Conservation (phyloP, 345 rosid species). For the Conringia planisiliqua region DNA sequence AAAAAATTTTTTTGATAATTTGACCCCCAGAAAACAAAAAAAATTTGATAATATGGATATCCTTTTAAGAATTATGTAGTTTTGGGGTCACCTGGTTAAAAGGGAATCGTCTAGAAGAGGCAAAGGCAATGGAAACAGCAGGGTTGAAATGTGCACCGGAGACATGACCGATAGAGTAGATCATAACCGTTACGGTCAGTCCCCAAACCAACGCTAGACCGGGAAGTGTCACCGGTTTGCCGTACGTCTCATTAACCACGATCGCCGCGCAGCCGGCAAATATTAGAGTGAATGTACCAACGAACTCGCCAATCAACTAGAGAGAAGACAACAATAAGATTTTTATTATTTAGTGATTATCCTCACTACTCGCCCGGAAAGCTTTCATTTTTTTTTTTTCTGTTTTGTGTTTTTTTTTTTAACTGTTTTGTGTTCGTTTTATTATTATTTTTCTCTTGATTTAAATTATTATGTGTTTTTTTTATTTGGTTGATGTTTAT, state of each 20-base stretch:
- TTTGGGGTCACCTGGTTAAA: slow-evolving; percentile 11
- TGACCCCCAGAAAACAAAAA: too few relatives aligned
- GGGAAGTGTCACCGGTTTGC: slow-evolving; percentile 26
- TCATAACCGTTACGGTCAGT: slow-evolving; percentile 37
- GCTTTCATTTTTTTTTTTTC: too few relatives aligned
- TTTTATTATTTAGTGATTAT: too few relatives aligned
- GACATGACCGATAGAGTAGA: slow-evolving; percentile 42
- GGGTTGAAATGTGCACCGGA: slow-evolving; percentile 59
- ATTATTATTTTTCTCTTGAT: too few relatives aligned
- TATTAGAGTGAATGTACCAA: slow-evolving; percentile 44
- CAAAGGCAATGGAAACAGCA: slow-evolving; percentile 46
- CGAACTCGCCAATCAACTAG: slow-evolving; percentile 44
- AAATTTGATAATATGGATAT: too few relatives aligned
- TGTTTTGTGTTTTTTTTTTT: too few relatives aligned
- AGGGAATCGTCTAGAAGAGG: slow-evolving; percentile 30
- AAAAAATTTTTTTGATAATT: too few relatives aligned
- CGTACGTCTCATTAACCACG: slow-evolving; percentile 31
- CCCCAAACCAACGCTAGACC: slow-evolving; percentile 45
- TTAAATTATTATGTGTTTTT: too few relatives aligned
- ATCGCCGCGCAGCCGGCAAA: slow-evolving; percentile 38
- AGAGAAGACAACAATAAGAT: background rate
- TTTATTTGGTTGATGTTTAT: too few relatives aligned
- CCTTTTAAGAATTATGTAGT: too few relatives aligned
- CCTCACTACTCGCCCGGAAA: too few relatives aligned
- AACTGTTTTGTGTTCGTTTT: too few relatives aligned